Evolutionary conservation across 1,284 basidiomycete species (phyloP), one percentile per base, ranked within the genome.

Genomic region (Boletus hoseneyae): DNA sequence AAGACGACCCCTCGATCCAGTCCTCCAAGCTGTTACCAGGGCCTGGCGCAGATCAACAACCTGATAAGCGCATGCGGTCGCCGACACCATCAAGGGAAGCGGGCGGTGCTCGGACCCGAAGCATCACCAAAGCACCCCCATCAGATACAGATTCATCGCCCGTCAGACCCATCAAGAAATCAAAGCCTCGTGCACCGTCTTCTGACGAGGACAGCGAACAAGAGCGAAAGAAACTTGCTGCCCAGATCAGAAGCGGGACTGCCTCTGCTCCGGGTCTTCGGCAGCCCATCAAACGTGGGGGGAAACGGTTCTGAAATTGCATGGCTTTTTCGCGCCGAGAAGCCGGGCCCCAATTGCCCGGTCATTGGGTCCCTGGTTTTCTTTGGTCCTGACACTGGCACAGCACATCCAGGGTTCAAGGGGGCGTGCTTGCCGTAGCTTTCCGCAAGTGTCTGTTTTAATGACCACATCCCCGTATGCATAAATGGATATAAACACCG

Each of bases 231-330:
- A 67, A 64, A 52, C 62, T 65, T 29, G 57, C 72, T 27, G 67
- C 73, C 46, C 68, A 68, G 53, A 63, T 71, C 46, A 77, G 61
- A 54, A 66, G 52, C 25, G 65, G 68, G 53, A 53, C 53, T 40
- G 47, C 48, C 19, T 64, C 62, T 48, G 70, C 73, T 52, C 72
- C 80, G 48, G 82, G 61, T 18, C 73, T 82, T 41, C 77, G 80
- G 57, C 87, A 89, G 57, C 87, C 86, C 7, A 71, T 89, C 51
- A 87, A 83, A 67, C 78, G 87, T 57, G 83, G 83, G 34, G 83
- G 79, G 21, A 85, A 78, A 63, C 76, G 82, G 52, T 89, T 89
- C 70, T 88, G 70, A 77, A 48, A 52, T 38, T 19, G 12, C 21
- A 38, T 15, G 6, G 6, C 36, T 13, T 3, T 47, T 37, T 19